Evolutionary conservation across 495 filamentous ascomycete genomes (phyloP), one percentile per base, ranked within the genome.

Genomic region (Aspergillus biplanus): DNA sequence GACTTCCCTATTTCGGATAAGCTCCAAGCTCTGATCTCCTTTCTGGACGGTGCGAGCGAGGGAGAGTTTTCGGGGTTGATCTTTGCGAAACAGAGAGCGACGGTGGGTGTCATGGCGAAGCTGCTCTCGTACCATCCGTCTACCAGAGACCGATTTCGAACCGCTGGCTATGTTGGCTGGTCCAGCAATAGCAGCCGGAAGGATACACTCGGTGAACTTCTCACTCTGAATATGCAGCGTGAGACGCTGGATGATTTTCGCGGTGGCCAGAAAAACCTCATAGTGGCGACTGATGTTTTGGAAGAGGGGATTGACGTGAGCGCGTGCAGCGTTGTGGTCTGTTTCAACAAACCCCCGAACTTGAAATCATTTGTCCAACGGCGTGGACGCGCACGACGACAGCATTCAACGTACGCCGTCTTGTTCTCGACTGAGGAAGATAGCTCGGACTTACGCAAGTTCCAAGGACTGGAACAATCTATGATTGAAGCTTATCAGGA

Each of bases 301-400:
- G 94, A 98, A 73, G 95, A 99, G 75, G 95, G 94, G 0, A 90
- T 99, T 44, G 94, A 97, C 71, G 83, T 97, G 3, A 88, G 89
- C 8, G 87, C 88, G 7, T 97, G 94, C 71, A 90, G 94, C 67
- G 69, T 92, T 35, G 92, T 97, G 12, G 80, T 97, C n/a, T 95
- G 92, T 69, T 96, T 91, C 68, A 86, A 96, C 62, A 76, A 82
- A 44, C 92, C 92, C 5, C 71, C 78, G 6, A 94, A 89, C 58
- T 75, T 96, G 33, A 94, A 93, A 67, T 90, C 91, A 0, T 97
- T 94, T 71, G 86, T 99, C 16, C 94, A 99, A 71, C 84, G 93
- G 21, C 86, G 94, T 15, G 94, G 94, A 1, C 82, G 95, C 58
- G 94, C 94, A 6, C 82, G 95, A 47, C 87, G 89, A 70, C 73